These are phyloP conservation scores for Metschnikowia vanudenii DNA, from an alignment of 805 yeast species.

Conservation along the genomic window DNA sequence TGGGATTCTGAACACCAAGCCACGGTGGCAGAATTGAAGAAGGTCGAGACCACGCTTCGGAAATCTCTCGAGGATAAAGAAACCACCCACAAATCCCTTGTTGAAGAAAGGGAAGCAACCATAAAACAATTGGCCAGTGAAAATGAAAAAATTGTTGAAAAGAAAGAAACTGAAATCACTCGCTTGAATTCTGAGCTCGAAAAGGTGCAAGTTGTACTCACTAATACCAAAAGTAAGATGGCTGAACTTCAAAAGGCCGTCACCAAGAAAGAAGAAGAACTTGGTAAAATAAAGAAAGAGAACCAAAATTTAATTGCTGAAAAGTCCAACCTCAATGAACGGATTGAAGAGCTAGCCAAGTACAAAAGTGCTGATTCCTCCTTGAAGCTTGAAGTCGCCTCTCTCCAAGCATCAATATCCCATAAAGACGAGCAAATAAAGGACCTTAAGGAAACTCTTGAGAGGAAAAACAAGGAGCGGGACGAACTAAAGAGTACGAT, in stretches of 20 bases:
- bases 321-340: constrained; percentile 36
- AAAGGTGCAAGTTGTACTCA: neutral
- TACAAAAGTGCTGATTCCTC: constrained; percentile 42
- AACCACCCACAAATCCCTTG: constrained; percentile 15
- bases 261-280: constrained; percentile 15
- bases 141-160: neutral
- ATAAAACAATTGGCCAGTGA: neutral
- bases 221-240: constrained; percentile 22
- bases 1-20: constrained; percentile 16
- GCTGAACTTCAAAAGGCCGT: constrained; percentile 9
- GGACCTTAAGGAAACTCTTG: constrained; percentile 37
- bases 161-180: neutral
- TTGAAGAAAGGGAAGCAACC: neutral
- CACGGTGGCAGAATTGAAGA: constrained; percentile 13
- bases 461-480: constrained; percentile 34
- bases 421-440: constrained; percentile 44
- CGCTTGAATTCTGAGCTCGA: constrained; percentile 8
- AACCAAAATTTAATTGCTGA: constrained; percentile 24
- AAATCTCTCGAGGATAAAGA: constrained; percentile 20
- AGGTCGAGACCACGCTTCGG: constrained; percentile 12
- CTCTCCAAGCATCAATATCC: constrained; percentile 42
- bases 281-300: constrained; percentile 26
- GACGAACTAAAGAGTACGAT: constrained; percentile 38
- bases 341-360: constrained; percentile 29
- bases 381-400: constrained; percentile 48